These are phyloP conservation scores for Lepidopterella palustris DNA, from an alignment of 495 filamentous ascomycete genomes.

Conservation along the genomic window DNA sequence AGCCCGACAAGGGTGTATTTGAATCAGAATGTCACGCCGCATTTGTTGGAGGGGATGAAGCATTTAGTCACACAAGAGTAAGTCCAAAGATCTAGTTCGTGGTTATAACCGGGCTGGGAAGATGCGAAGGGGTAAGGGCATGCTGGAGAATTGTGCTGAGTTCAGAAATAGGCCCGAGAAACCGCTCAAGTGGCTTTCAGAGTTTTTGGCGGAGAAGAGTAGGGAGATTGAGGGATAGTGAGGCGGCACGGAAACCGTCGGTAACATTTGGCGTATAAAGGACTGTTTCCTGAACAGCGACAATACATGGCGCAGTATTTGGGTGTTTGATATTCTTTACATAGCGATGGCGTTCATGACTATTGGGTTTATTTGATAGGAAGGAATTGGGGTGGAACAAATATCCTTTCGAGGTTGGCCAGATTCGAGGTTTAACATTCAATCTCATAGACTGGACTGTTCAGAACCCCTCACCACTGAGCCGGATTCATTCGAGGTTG, in stretches of 20 bases:
- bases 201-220: slow-evolving; percentile 77
- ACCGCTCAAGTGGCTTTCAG: slow-evolving; percentile 76
- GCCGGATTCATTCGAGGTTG: too few relatives aligned
- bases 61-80: slow-evolving; percentile 74
- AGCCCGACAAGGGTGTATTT: slow-evolving; percentile 82
- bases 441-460: too few relatives aligned
- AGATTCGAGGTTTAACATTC: too few relatives aligned
- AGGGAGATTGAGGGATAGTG: slow-evolving; percentile 51
- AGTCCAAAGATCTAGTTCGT: slow-evolving; percentile 33
- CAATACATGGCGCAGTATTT: too few relatives aligned
- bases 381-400: not conserved
- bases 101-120: not conserved
- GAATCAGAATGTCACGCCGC: slow-evolving; percentile 79
- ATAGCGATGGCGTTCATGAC: slow-evolving; percentile 1
- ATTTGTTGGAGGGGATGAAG: slow-evolving; percentile 90
- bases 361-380: not conserved
- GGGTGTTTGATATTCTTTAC: not conserved
- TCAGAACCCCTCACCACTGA: too few relatives aligned
- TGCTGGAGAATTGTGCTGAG: slow-evolving; percentile 1
- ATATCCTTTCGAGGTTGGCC: not conserved
- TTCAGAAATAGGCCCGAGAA: slow-evolving; percentile 58
- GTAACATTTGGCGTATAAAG: not conserved
- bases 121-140: not conserved
- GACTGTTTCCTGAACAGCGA: not conserved
- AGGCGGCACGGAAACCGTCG: not conserved